These are phyloP conservation scores for Dovyalis caffra DNA, from an alignment of 345 rosid genomes.

Conservation along the genomic window DNA sequence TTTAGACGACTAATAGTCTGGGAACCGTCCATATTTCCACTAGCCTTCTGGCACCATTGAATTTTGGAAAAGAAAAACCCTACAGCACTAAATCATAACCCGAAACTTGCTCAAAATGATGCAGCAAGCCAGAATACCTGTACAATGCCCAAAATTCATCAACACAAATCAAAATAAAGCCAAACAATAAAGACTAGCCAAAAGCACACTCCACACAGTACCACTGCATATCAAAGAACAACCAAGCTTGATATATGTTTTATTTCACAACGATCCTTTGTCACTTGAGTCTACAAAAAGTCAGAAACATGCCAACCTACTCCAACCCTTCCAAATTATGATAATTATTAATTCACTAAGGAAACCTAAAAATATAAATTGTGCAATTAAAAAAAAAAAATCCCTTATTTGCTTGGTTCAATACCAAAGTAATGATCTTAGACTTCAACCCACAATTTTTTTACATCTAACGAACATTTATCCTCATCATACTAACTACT, in stretches of 20 bases:
- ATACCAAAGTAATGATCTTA: neutral
- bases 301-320: neutral
- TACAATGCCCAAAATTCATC: neutral
- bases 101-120: conserved; percentile 14
- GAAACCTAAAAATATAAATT: neutral
- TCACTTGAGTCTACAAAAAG: neutral
- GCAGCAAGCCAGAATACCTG: conserved; percentile 23
- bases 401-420: neutral
- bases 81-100: conserved; percentile 19
- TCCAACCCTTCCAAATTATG: neutral
- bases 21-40: conserved; percentile 48
- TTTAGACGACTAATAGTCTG: conserved; percentile 39
- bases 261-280: neutral
- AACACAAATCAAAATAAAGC: neutral
- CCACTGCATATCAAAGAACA: neutral
- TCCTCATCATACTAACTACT: neutral
- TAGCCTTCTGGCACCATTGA: conserved; percentile 52
- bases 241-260: conserved; percentile 1
- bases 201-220: neutral
- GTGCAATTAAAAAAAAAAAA: neutral
- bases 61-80: conserved; percentile 32
- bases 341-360: neutral
- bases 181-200: neutral
- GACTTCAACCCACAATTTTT: neutral
- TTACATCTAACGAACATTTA: neutral